Percentiles rank a stretch among this genome's conserved stretches.
Conservation (phyloP, 805 yeast genomes). For the Ogataea corticis region DNA sequence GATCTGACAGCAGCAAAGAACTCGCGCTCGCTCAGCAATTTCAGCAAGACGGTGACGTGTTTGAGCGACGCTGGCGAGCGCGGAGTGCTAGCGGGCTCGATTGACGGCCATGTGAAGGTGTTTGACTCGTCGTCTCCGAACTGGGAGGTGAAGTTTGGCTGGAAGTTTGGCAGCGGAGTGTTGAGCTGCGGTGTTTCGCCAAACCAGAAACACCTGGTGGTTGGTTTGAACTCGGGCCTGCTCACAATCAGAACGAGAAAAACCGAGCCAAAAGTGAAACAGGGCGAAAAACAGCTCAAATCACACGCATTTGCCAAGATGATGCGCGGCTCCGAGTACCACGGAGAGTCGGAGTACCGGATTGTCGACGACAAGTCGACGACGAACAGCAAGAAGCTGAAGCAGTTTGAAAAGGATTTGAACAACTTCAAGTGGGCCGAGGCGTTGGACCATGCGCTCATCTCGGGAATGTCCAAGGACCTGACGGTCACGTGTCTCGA, state of each 20-base stretch:
- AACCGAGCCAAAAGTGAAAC: slow-evolving; percentile 56
- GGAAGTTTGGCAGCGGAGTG: slow-evolving; percentile 96
- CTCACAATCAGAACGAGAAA: slow-evolving; percentile 86
- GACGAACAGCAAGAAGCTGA: slow-evolving; percentile 55
- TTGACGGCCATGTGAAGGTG: slow-evolving; percentile 96
- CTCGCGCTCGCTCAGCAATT: slow-evolving; percentile 74
- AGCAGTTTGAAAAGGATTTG: slow-evolving; percentile 79
- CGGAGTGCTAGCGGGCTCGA: slow-evolving; percentile 89
- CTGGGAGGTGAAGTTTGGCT: slow-evolving; percentile 92
- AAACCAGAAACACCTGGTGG: slow-evolving; percentile 80
- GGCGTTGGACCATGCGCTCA: slow-evolving; percentile 85
- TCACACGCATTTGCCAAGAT: slow-evolving; percentile 72
- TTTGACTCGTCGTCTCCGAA: slow-evolving; percentile 71
- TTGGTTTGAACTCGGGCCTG: slow-evolving; percentile 89
- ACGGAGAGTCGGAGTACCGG: slow-evolving; percentile 83
- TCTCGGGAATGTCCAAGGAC: slow-evolving; percentile 76
- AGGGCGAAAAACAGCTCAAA: slow-evolving; percentile 48
- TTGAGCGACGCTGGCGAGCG: slow-evolving; percentile 70
- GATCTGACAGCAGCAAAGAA: slow-evolving; percentile 79
- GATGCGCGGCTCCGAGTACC: slow-evolving; percentile 89
- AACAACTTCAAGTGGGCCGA: slow-evolving; percentile 91
- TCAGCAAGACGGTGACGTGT: slow-evolving; percentile 91
- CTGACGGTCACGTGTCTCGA: slow-evolving; percentile 78
- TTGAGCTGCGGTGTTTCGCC: slow-evolving; percentile 90
- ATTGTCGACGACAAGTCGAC: slow-evolving; percentile 59